Conservation (phyloP, 768 basidiomycete genomes). For the Kwoniella europaea region DNA sequence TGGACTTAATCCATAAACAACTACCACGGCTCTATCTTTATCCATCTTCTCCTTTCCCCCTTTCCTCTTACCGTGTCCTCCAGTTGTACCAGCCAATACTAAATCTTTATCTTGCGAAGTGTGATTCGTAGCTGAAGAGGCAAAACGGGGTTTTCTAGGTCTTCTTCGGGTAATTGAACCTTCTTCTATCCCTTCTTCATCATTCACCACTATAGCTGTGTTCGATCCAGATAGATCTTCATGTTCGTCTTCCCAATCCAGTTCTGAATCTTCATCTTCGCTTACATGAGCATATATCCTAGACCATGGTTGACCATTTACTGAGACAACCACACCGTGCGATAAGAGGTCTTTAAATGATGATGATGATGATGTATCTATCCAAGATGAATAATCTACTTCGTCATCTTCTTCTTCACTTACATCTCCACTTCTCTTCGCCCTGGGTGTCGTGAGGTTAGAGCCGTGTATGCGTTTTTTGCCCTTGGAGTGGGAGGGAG, state of each 20-base stretch:
- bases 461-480: conserved; percentile 12
- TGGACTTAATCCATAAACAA: conserved; percentile 85
- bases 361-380: conserved; percentile 15
- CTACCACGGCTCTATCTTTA: conserved; percentile 86
- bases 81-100: conserved; percentile 1
- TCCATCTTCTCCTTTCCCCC: conserved; percentile 27
- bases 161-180: conserved; percentile 35
- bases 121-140: conserved; percentile 25
- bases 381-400: conserved; percentile 18
- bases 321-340: conserved; percentile 57
- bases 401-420: conserved; percentile 22
- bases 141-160: conserved; percentile 44
- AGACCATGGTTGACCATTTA: conserved; percentile 57
- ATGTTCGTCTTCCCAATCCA: conserved; percentile 29
- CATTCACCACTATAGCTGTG: conserved; percentile 22
- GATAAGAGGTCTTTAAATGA: conserved; percentile 54
- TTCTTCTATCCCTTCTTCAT: conserved; percentile 37
- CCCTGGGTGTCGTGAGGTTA: conserved; percentile 6
- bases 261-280: conserved; percentile 31
- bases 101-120: conserved; percentile 14
- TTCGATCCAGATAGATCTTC: conserved; percentile 15
- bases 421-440: neutral
- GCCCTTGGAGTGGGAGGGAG: conserved; percentile 11
- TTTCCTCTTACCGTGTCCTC: conserved; percentile 16
- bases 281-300: conserved; percentile 56